Evolutionary conservation across 139 green algal genomes (phyloP).

Genomic region (Coelastrella sp.): DNA sequence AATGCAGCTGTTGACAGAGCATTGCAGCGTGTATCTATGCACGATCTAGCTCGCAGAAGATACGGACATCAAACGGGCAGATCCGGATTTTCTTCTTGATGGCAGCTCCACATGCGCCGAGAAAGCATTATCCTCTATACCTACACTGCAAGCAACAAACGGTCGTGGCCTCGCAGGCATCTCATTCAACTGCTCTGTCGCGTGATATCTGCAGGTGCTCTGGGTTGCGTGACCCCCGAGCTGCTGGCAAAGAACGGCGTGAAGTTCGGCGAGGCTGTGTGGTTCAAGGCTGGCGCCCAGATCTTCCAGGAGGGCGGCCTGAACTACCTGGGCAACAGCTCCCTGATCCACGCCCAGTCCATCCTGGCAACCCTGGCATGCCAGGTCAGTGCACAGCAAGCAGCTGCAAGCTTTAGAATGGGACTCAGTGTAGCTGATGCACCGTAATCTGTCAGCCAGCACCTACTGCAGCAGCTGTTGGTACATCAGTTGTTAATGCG

Average conservation of each 20-base stretch:
- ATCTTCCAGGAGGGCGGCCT: constrained; percentile 94
- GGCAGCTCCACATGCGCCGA: background rate
- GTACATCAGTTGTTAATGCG: too few relatives aligned
- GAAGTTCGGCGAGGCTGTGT: constrained; percentile 81
- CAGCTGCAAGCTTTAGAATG: background rate
- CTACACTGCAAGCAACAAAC: background rate
- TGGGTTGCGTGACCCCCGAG: constrained; percentile 86
- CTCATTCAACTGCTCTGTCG: background rate
- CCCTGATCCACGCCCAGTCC: constrained; percentile 95
- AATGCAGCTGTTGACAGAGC: background rate
- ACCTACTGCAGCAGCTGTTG: background rate
- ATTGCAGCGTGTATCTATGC: background rate
- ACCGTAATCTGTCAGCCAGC: background rate
- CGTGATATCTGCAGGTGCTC: constrained; percentile 65
- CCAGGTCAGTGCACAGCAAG: constrained; percentile 77
- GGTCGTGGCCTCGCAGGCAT: background rate
- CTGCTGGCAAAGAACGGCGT: constrained; percentile 73
- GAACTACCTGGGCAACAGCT: constrained; percentile 96
- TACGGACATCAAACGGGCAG: background rate
- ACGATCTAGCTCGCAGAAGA: background rate
- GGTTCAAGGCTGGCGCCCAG: constrained; percentile 97
- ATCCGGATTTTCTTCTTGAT: background rate
- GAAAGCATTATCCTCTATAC: background rate
- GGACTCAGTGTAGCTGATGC: background rate
- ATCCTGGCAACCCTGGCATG: constrained; percentile 92